These are phyloP conservation scores for Collybia sp. DNA, from an alignment of 768 basidiomycete genomes.

Conservation along the genomic window DNA sequence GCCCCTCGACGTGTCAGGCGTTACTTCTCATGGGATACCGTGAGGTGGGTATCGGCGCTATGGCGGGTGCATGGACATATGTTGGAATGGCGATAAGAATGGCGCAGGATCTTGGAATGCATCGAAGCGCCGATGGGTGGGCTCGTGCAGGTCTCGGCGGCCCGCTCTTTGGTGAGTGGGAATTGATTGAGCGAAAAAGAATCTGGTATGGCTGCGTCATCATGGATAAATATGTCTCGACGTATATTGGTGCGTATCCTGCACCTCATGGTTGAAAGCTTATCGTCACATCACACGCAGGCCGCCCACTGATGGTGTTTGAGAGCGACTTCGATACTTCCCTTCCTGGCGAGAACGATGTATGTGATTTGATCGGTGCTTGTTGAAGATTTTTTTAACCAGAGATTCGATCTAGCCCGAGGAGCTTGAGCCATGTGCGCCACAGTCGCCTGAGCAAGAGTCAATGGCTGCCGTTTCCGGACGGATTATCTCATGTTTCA, in stretches of 20 bases:
- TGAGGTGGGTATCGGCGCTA: conserved; percentile 84
- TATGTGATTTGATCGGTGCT: conserved; percentile 17
- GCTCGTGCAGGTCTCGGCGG: conserved; percentile 51
- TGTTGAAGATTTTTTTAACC: not conserved
- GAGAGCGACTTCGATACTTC: conserved; percentile 76
- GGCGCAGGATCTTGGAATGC: conserved; percentile 87
- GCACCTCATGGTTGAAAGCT: conserved; percentile 3
- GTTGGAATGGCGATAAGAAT: conserved; percentile 89
- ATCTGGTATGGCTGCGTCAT: conserved; percentile 79
- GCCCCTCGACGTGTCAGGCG: conserved; percentile 73
- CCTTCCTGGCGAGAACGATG: conserved; percentile 58
- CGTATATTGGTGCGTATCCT: conserved; percentile 57
- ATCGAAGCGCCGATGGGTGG: conserved; percentile 79
- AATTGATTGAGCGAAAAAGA: conserved; percentile 65
- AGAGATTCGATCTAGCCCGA: conserved; percentile 40
- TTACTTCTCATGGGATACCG: conserved; percentile 79
- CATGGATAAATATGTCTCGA: conserved; percentile 76
- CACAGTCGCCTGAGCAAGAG: conserved; percentile 17
- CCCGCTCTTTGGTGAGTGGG: conserved; percentile 51
- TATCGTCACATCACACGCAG: conserved; percentile 19
- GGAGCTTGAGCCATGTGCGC: conserved; percentile 52
- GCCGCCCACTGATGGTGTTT: conserved; percentile 69
- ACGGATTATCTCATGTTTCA: conserved; percentile 69
- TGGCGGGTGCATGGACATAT: conserved; percentile 86
- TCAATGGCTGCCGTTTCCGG: conserved; percentile 33